Percentiles rank a stretch among this genome's conserved stretches.
Evolutionary conservation across 2,329 filamentous ascomycete genomes (phyloP).

Genomic region (Tothia fuscella): DNA sequence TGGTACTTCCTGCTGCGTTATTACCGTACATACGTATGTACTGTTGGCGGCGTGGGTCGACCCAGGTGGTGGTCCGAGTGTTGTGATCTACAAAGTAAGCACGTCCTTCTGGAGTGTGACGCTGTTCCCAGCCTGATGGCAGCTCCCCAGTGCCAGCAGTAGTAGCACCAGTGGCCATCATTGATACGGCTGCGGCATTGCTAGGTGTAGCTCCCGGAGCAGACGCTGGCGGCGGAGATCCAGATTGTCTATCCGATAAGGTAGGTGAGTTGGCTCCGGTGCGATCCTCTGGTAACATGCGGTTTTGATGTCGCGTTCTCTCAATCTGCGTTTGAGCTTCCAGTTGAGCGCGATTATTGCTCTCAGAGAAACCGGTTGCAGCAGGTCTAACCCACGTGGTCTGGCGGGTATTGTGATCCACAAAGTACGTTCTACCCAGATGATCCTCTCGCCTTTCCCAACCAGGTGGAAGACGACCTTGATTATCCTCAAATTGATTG

Average conservation of each 20-base stretch:
- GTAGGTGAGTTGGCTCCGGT: constrained; percentile 89
- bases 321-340: constrained; percentile 90
- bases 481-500: constrained; percentile 93
- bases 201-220: constrained; percentile 35
- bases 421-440: constrained; percentile 89
- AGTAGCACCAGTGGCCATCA: constrained; percentile 92
- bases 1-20: constrained; percentile 60
- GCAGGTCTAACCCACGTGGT: constrained; percentile 93
- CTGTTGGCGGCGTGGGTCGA: constrained; percentile 91
- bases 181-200: constrained; percentile 52
- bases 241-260: constrained; percentile 41
- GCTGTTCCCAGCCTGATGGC: constrained; percentile 90
- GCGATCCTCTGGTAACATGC: constrained; percentile 88
- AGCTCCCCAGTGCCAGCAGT: constrained; percentile 91
- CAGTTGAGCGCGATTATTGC: constrained; percentile 64
- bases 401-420: constrained; percentile 92
- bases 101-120: constrained; percentile 87
- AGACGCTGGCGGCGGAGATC: constrained; percentile 22
- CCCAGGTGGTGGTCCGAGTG: constrained; percentile 95
- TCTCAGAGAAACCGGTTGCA: constrained; percentile 56
- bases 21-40: constrained; percentile 98
- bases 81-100: constrained; percentile 98
- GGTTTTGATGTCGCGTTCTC: constrained; percentile 84
- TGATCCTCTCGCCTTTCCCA: constrained; percentile 97
- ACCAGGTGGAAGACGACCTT: constrained; percentile 79